These are phyloP conservation scores for Elsinoe necatrix DNA, from an alignment of 2,329 filamentous ascomycete species.

Conservation along the genomic window DNA sequence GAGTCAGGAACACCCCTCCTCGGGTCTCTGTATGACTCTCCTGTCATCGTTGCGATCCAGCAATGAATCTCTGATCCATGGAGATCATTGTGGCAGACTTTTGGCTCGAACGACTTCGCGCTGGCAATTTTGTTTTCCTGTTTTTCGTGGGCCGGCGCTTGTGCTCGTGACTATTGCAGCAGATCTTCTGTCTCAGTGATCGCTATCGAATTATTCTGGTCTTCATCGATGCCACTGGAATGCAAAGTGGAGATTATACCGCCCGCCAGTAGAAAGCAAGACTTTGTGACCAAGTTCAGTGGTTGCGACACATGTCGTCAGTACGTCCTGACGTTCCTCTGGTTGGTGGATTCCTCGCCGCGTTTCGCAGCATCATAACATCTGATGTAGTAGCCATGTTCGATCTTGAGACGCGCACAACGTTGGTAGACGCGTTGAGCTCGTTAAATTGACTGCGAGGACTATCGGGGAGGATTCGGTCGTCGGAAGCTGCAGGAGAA, in stretches of 20 bases:
- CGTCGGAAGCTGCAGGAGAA: background rate
- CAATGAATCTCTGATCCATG: slow-evolving; percentile 10
- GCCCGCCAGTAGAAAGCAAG: background rate
- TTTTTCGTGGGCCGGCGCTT: background rate
- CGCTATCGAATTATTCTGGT: background rate
- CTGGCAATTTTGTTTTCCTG: slow-evolving; percentile 1
- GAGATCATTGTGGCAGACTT: background rate
- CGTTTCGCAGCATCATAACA: background rate
- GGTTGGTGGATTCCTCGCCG: background rate
- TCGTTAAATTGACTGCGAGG: slow-evolving; percentile 5
- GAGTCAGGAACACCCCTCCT: slow-evolving; percentile 12
- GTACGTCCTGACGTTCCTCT: background rate
- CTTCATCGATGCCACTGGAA: background rate
- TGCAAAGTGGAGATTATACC: background rate
- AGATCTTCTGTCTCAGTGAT: slow-evolving; percentile 6
- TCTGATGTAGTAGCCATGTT: background rate
- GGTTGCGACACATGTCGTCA: slow-evolving; percentile 1
- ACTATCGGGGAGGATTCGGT: background rate
- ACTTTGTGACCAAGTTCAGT: background rate
- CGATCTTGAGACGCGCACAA: slow-evolving; percentile 7
- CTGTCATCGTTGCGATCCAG: background rate
- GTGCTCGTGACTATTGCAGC: slow-evolving; percentile 1
- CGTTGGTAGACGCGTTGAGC: background rate
- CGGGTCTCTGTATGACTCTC: background rate
- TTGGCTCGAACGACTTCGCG: background rate